These are phyloP conservation scores for Leishmania gerbilli DNA, from an alignment of 208 protist genomes.

Conservation along the genomic window DNA sequence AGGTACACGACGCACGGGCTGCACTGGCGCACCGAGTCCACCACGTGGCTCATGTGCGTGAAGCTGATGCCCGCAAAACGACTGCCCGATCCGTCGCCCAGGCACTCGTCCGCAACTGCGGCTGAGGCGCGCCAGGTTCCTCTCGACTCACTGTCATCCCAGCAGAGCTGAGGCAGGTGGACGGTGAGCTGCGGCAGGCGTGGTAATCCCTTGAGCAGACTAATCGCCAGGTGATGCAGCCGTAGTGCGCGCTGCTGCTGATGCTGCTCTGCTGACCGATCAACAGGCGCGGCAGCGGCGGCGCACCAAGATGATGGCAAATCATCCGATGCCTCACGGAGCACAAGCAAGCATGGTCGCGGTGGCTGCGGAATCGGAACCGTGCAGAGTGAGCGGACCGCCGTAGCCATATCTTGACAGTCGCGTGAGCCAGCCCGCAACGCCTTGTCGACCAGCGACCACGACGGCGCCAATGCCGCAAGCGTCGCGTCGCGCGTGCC, in stretches of 20 bases:
- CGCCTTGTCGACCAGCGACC: constrained; percentile 53
- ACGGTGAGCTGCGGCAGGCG: constrained; percentile 23
- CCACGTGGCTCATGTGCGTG: constrained; percentile 59
- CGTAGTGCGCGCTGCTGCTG: constrained; percentile 38
- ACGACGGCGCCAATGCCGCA: constrained; percentile 40
- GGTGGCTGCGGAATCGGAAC: constrained; percentile 63
- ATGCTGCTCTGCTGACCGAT: constrained; percentile 12
- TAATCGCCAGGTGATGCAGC: constrained; percentile 45
- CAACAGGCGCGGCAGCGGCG: constrained; percentile 14
- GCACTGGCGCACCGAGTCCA: constrained; percentile 52
- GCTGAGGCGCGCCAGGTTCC: constrained; percentile 29
- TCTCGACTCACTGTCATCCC: constrained; percentile 24
- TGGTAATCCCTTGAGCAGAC: constrained; percentile 25
- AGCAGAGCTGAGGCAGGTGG: constrained; percentile 17
- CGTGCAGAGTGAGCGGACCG: constrained; percentile 54
- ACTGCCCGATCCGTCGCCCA: background rate
- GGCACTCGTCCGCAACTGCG: constrained; percentile 12
- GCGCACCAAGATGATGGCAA: background rate
- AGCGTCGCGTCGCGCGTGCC: constrained; percentile 44
- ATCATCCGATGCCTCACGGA: constrained; percentile 16
- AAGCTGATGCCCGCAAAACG: constrained; percentile 4
- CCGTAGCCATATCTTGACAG: constrained; percentile 52
- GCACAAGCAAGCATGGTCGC: constrained; percentile 55
- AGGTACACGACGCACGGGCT: constrained; percentile 69
- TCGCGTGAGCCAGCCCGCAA: constrained; percentile 41